Evolutionary conservation across 2,329 filamentous ascomycete species (phyloP).

Genomic region (Fusarium piperis): DNA sequence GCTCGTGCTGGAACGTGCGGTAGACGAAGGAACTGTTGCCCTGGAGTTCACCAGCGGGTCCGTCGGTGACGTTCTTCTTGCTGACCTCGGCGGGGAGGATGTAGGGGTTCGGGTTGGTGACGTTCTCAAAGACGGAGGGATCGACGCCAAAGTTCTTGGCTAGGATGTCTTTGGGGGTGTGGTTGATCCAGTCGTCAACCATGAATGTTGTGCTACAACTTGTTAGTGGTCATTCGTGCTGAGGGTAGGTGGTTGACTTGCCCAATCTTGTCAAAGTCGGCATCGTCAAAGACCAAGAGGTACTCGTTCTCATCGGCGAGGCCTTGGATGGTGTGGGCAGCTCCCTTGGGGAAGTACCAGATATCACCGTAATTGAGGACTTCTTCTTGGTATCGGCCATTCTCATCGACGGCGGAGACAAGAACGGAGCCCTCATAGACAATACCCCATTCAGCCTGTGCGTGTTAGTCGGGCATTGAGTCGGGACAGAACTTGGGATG

Average conservation of each 20-base stretch:
- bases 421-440: constrained; percentile 67
- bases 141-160: constrained; percentile 76
- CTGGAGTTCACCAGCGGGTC: constrained; percentile 57
- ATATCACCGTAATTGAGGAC: constrained; percentile 70
- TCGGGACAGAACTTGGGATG: fast-evolving
- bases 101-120: constrained; percentile 68
- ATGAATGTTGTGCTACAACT: constrained; percentile 72
- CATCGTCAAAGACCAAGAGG: constrained; percentile 72
- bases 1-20: constrained; percentile 63
- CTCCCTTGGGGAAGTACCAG: constrained; percentile 75
- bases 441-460: constrained; percentile 72
- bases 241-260: constrained; percentile 40
- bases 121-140: constrained; percentile 65
- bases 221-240: not conserved
- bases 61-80: constrained; percentile 50
- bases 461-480: not conserved
- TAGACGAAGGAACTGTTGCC: constrained; percentile 72
- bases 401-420: constrained; percentile 69
- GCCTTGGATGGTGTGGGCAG: constrained; percentile 71
- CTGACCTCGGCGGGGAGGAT: constrained; percentile 67
- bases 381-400: constrained; percentile 65
- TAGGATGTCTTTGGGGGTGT: constrained; percentile 69
- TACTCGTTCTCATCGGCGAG: constrained; percentile 74
- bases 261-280: constrained; percentile 71
- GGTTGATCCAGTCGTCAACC: constrained; percentile 75